phyloP scores from a whole-genome alignment of 2,329 filamentous ascomycete species.

The Ophiocordyceps robertsii region DNA sequence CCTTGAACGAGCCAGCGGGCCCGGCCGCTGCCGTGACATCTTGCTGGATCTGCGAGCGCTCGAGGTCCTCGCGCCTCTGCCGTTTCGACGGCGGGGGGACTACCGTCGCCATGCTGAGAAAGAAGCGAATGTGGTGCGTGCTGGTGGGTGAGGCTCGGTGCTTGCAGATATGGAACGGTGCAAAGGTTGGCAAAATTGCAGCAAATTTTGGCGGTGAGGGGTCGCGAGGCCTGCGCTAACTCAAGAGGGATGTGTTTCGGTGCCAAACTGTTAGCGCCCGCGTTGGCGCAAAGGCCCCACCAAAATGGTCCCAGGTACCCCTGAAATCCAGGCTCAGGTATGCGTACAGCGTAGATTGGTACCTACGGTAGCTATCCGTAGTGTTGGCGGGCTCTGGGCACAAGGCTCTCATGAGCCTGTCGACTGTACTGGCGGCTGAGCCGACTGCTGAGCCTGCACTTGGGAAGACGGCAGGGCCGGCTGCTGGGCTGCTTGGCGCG shows the following conservation, averaged over 20 bases:
- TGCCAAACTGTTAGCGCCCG: neutral
- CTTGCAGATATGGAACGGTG: too few relatives aligned
- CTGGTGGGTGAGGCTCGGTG: neutral
- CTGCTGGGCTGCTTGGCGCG: neutral
- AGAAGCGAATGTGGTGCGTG: neutral
- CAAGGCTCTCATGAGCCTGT: neutral
- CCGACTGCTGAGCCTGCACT: neutral
- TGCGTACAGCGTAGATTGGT: too few relatives aligned
- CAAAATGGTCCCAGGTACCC: neutral
- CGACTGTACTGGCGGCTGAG: neutral
- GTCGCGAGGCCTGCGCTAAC: neutral
- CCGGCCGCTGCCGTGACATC: conserved; percentile 56
- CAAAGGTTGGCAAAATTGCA: conserved; percentile 9
- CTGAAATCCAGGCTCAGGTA: neutral
- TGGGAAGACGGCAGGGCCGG: neutral
- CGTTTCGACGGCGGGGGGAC: conserved; percentile 79
- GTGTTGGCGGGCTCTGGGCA: too few relatives aligned
- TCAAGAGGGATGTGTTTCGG: neutral
- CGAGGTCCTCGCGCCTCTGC: conserved; percentile 63
- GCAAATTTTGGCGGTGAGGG: conserved; percentile 14
- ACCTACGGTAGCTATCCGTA: neutral
- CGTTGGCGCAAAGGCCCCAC: neutral
- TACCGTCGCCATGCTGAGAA: conserved; percentile 57
- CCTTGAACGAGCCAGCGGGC: conserved; percentile 63
- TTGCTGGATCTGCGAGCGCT: conserved; percentile 60